Evolutionary conservation across 768 basidiomycete species (phyloP).

Genomic region (Pleurotus citrinopileatus): DNA sequence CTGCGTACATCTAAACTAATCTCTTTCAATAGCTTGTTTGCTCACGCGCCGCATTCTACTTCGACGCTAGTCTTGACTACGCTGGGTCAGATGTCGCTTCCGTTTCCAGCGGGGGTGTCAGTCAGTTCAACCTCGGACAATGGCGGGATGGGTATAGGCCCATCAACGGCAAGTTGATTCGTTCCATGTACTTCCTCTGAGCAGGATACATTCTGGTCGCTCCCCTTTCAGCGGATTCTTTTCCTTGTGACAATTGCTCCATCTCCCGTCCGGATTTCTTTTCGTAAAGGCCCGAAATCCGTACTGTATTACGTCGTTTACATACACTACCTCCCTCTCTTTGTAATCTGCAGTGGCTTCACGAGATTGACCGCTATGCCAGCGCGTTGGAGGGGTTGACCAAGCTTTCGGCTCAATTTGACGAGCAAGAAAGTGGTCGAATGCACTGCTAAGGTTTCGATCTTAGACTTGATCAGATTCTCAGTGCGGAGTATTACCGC

Average conservation of each 20-base stretch:
- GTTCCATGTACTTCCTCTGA: not conserved
- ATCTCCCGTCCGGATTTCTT: too few relatives aligned
- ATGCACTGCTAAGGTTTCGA: slow-evolving; percentile 83
- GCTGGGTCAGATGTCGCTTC: slow-evolving; percentile 22
- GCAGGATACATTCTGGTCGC: not conserved
- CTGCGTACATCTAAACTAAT: not conserved
- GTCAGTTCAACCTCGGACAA: slow-evolving; percentile 17
- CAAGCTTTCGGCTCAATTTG: slow-evolving; percentile 94
- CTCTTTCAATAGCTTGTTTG: slow-evolving; percentile 20
- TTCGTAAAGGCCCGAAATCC: too few relatives aligned
- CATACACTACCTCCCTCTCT: too few relatives aligned
- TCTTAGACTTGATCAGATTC: slow-evolving; percentile 4
- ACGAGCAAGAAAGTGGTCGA: slow-evolving; percentile 96
- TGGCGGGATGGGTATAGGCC: slow-evolving; percentile 21
- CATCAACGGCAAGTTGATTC: slow-evolving; percentile 15
- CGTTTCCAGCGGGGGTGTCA: slow-evolving; percentile 10
- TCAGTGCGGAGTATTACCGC: slow-evolving; percentile 1
- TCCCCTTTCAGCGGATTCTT: too few relatives aligned
- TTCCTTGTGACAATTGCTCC: too few relatives aligned
- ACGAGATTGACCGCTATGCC: slow-evolving; percentile 94
- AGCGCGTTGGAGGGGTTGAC: slow-evolving; percentile 98
- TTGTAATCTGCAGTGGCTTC: too few relatives aligned
- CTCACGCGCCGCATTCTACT: slow-evolving; percentile 23
- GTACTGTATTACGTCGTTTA: too few relatives aligned
- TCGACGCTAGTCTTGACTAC: slow-evolving; percentile 15